phyloP scores from a whole-genome alignment of 495 filamentous ascomycete genomes.

The Wilcoxina mikolae region DNA sequence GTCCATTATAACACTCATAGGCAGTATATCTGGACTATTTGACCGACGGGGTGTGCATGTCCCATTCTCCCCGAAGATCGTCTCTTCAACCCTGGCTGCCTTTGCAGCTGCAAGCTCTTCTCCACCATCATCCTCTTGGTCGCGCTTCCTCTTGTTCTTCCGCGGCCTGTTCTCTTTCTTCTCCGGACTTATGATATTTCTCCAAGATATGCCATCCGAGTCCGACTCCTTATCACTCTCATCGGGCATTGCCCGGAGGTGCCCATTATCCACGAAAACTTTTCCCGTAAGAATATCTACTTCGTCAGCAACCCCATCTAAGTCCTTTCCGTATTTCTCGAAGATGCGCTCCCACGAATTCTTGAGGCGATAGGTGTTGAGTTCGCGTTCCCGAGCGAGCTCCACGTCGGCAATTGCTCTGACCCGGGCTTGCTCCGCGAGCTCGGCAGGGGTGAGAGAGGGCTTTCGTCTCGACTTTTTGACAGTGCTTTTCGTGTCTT shows the following conservation, averaged over 20 bases:
- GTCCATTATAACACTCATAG: background rate
- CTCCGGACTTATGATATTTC: background rate
- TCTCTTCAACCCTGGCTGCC: background rate
- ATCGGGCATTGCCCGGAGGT: constrained; percentile 31
- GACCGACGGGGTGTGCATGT: background rate
- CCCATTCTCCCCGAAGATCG: background rate
- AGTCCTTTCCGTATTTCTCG: constrained; percentile 71
- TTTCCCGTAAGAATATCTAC: constrained; percentile 63
- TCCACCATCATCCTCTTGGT: background rate
- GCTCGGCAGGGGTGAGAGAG: background rate
- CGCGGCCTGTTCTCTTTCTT: background rate
- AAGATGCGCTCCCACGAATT: constrained; percentile 75
- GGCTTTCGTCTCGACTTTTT: background rate
- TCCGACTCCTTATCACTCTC: background rate
- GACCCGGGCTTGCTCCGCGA: background rate
- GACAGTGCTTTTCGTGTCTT: background rate
- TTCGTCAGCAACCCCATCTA: constrained; percentile 64
- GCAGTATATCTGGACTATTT: background rate
- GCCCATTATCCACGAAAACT: constrained; percentile 77
- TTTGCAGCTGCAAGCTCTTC: background rate
- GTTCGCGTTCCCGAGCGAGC: background rate
- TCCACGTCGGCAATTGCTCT: background rate
- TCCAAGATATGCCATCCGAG: background rate
- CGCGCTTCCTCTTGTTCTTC: constrained; percentile 8
- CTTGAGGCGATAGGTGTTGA: constrained; percentile 44